Evolutionary conservation across 768 basidiomycete genomes (phyloP).

Genomic region (Mrakia hoshinonis): DNA sequence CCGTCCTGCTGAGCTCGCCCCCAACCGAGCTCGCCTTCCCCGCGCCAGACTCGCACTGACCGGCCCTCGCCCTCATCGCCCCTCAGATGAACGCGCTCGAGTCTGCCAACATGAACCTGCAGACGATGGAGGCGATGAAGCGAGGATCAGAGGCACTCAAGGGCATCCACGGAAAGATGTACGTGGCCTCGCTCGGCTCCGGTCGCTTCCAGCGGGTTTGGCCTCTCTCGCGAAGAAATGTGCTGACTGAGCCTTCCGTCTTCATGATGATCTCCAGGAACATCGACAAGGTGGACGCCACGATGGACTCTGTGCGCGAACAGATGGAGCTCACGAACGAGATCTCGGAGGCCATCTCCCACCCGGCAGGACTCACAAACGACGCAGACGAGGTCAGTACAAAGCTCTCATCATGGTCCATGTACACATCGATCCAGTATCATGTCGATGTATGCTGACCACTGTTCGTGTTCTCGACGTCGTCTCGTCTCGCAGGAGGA

Average conservation of each 20-base stretch:
- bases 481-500: conserved; percentile 52
- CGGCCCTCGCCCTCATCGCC: neutral
- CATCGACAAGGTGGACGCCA: conserved; percentile 78
- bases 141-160: conserved; percentile 81
- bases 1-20: neutral
- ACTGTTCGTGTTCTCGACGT: neutral
- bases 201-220: neutral
- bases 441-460: neutral
- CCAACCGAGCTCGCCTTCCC: neutral
- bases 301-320: conserved; percentile 77
- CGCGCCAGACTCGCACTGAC: neutral
- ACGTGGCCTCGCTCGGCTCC: conserved; percentile 44
- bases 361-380: conserved; percentile 52
- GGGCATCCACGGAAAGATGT: conserved; percentile 83
- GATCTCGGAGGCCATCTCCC: conserved; percentile 78
- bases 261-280: conserved; percentile 47
- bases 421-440: too few species aligned
- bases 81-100: conserved; percentile 78
- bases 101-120: conserved; percentile 92
- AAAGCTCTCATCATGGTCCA: too few species aligned
- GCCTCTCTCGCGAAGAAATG: neutral
- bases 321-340: conserved; percentile 89
- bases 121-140: conserved; percentile 97
- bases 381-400: conserved; percentile 62
- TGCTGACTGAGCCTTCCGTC: neutral